phyloP scores from a whole-genome alignment of 148 eudicot species.

The Silene latifolia region DNA sequence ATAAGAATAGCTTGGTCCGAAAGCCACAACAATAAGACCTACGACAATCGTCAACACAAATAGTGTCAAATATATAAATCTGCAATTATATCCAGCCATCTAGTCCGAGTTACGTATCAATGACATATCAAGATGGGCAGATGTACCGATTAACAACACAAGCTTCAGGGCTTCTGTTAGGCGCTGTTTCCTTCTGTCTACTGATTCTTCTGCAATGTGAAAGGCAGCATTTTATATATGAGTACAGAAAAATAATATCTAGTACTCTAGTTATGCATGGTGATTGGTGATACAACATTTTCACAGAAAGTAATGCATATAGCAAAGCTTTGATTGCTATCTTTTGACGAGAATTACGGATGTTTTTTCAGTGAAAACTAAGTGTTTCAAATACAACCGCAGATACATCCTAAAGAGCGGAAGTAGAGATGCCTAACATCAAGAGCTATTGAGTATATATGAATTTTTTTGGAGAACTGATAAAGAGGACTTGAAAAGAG shows the following conservation, averaged over 20 bases:
- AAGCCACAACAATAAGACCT: slow-evolving; percentile 84
- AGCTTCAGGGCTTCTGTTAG: slow-evolving; percentile 89
- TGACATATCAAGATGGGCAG: not conserved
- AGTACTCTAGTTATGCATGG: not conserved
- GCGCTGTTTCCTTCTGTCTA: slow-evolving; percentile 52
- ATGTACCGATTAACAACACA: slow-evolving; percentile 74
- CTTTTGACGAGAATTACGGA: not conserved
- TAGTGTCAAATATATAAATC: not conserved
- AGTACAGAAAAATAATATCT: slow-evolving; percentile 7
- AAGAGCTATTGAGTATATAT: not conserved
- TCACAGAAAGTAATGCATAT: not conserved
- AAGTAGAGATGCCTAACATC: not conserved
- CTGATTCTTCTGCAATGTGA: slow-evolving; percentile 52
- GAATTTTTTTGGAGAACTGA: not conserved
- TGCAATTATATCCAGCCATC: not conserved
- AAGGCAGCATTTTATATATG: not conserved
- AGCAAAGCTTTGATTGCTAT: not conserved
- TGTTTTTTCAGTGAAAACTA: not conserved
- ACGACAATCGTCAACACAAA: not conserved
- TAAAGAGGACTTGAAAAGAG: not conserved
- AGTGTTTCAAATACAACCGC: not conserved
- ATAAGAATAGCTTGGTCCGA: slow-evolving; percentile 97
- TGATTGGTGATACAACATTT: not conserved
- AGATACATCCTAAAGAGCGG: not conserved
- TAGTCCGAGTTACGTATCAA: not conserved